A percentile compares a stretch with the other conserved stretches of the same genome.
Conservation (phyloP, 73 alveolate genomes). For the Durusdinium trenchii region DNA sequence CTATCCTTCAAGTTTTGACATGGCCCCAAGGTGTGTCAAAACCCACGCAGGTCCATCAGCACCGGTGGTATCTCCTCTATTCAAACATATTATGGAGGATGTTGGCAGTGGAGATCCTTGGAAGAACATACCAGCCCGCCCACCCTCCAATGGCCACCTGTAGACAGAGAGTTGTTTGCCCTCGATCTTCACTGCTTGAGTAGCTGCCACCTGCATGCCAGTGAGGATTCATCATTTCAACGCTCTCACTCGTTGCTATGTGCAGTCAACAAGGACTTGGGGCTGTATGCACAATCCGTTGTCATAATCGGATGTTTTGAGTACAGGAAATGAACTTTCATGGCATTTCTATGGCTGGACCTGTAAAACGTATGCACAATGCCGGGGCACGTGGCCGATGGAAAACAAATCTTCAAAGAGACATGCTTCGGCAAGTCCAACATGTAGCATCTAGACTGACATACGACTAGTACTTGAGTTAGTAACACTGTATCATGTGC, state of each 20-base stretch:
- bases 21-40: not conserved
- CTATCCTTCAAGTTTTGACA: not conserved
- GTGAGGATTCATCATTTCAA: not conserved
- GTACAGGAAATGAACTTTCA: slow-evolving; percentile 36
- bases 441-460: not conserved
- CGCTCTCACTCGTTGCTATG: not conserved
- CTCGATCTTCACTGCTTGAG: not conserved
- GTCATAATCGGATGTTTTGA: not conserved
- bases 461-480: not conserved
- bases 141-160: not conserved
- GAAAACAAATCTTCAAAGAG: not conserved
- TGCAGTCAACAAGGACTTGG: slow-evolving; percentile 5
- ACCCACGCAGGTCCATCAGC: slow-evolving; percentile 31
- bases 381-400: not conserved
- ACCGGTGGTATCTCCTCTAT: not conserved
- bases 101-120: not conserved
- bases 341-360: slow-evolving; percentile 13
- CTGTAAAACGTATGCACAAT: not conserved
- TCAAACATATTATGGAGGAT: not conserved
- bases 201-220: not conserved
- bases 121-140: not conserved
- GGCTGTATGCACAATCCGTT: too few relatives aligned
- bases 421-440: not conserved
- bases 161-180: too few relatives aligned
- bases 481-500: too few relatives aligned